Evolutionary conservation across 129 eudicot genomes (phyloP).

Genomic region (Ambrosia artemisiifolia): DNA sequence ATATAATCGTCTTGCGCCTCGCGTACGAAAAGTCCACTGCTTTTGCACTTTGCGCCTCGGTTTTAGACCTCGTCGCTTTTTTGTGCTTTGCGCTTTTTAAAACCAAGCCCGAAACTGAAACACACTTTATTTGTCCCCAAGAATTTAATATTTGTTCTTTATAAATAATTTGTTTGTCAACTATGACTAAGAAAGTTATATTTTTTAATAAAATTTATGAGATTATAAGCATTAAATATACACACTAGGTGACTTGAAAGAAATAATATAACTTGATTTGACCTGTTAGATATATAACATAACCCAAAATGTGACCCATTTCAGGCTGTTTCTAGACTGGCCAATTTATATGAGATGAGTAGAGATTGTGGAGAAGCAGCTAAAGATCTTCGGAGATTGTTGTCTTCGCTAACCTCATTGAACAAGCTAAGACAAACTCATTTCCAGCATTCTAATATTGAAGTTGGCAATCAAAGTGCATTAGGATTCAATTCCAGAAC

Average conservation of each 20-base stretch:
- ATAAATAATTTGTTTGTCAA: not conserved
- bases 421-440: constrained; percentile 60
- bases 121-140: not conserved
- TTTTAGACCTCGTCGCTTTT: no score
- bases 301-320: not conserved
- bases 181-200: not conserved
- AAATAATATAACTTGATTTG: not conserved
- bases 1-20: no score
- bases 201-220: not conserved
- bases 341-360: constrained; percentile 61
- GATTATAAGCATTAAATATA: not conserved
- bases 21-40: no score
- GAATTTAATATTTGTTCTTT: not conserved
- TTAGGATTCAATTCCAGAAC: no score
- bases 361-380: constrained; percentile 75
- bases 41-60: no score
- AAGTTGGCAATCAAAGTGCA: no score
- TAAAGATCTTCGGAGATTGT: constrained; percentile 54
- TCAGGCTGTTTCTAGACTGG: constrained; percentile 76
- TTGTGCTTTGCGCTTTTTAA: no score
- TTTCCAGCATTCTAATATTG: constrained; percentile 45
- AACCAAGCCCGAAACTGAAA: no score
- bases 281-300: not conserved
- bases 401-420: constrained; percentile 38
- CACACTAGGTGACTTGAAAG: not conserved